Evolutionary conservation across 805 yeast genomes (phyloP).

Genomic region (Metschnikowia santaceciliae): DNA sequence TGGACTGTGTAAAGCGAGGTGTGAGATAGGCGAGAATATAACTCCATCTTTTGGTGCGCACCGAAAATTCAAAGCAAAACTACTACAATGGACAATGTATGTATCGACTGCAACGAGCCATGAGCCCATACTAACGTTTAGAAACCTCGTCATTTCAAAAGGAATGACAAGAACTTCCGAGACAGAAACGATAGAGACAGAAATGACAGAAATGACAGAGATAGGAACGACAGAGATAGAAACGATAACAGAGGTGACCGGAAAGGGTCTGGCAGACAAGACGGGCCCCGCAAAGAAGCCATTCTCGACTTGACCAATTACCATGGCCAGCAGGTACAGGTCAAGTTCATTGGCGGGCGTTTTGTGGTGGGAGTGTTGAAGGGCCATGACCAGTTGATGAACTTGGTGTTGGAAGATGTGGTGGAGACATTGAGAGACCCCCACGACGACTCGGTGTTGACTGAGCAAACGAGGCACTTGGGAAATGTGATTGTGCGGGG

Average conservation of each 20-base stretch:
- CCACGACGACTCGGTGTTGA: constrained; percentile 54
- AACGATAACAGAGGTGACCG: constrained; percentile 9
- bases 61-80: not conserved
- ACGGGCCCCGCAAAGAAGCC: constrained; percentile 88
- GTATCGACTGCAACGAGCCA: constrained; percentile 1
- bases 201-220: not conserved
- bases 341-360: constrained; percentile 83
- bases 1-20: constrained; percentile 1
- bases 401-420: constrained; percentile 68
- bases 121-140: constrained; percentile 9
- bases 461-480: constrained; percentile 58
- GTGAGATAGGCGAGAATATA: no score
- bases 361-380: constrained; percentile 75
- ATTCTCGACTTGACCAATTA: constrained; percentile 76
- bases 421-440: constrained; percentile 65
- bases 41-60: not conserved
- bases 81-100: constrained; percentile 17
- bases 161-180: constrained; percentile 5
- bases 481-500: constrained; percentile 78
- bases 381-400: constrained; percentile 81
- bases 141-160: constrained; percentile 13
- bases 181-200: not conserved
- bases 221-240: constrained; percentile 1
- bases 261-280: constrained; percentile 23
- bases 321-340: constrained; percentile 67